Conservation (phyloP, 2,329 filamentous ascomycete genomes). For the Knoxdaviesia capensis region DNA sequence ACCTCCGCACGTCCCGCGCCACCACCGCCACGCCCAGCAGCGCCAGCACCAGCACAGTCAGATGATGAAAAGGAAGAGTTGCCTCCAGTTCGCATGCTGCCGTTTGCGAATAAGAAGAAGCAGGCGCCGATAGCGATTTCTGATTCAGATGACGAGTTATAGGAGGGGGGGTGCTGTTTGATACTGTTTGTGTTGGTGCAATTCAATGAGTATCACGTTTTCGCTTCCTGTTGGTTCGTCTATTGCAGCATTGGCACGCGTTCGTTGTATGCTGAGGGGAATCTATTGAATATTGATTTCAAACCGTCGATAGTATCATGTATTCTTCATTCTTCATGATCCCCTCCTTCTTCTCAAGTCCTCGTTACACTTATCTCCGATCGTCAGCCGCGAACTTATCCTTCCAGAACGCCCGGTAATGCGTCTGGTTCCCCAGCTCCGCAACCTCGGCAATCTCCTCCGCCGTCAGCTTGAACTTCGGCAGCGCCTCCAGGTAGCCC, state of each 20-base stretch:
- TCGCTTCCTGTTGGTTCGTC: no score
- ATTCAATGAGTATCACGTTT: no score
- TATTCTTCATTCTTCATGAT: not conserved
- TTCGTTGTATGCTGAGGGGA: no score
- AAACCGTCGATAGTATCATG: not conserved
- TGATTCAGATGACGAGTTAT: constrained; percentile 36
- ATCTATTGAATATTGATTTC: no score
- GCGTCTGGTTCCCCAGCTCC: constrained; percentile 35
- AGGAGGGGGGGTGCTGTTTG: constrained; percentile 4
- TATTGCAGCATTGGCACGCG: no score
- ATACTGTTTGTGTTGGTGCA: no score
- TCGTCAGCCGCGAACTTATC: constrained; percentile 32
- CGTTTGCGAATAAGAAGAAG: constrained; percentile 19
- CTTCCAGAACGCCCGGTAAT: constrained; percentile 39
- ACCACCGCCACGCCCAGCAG: no score
- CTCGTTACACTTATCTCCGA: constrained; percentile 13
- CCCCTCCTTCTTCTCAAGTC: not conserved
- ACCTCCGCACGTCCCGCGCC: not conserved
- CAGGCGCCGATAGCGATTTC: constrained; percentile 11
- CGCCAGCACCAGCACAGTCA: not conserved
- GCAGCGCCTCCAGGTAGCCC: constrained; percentile 29
- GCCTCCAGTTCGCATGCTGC: constrained; percentile 20
- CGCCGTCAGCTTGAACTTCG: constrained; percentile 35
- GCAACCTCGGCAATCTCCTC: constrained; percentile 36
- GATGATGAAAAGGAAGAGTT: constrained; percentile 7